Evolutionary conservation across 2,329 filamentous ascomycete species (phyloP).

Genomic region (Tolypocladium ovalisporum): DNA sequence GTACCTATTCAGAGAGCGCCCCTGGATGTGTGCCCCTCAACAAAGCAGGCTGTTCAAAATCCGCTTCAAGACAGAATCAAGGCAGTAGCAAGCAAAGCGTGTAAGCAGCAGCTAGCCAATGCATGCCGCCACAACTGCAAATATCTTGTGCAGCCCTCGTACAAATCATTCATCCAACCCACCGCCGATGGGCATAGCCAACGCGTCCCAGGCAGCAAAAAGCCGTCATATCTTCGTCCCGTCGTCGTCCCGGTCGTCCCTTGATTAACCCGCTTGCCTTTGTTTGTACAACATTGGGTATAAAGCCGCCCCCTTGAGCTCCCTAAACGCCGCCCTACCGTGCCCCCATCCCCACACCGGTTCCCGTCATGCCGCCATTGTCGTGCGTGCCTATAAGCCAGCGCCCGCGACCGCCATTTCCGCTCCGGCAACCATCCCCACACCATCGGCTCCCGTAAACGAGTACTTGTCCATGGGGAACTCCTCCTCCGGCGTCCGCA

Average conservation of each 20-base stretch:
- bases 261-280: conserved; percentile 8
- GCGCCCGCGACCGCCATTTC: conserved; percentile 14
- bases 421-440: conserved; percentile 19
- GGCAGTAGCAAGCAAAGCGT: background rate
- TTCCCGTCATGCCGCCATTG: background rate
- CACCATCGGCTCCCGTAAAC: conserved; percentile 25
- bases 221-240: conserved; percentile 20
- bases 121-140: background rate
- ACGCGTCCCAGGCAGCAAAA: background rate
- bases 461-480: conserved; percentile 50
- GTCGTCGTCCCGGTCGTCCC: conserved; percentile 17
- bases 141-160: background rate
- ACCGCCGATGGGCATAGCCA: background rate
- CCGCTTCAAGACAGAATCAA: background rate
- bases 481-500: conserved; percentile 56
- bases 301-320: conserved; percentile 2
- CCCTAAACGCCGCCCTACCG: conserved; percentile 5
- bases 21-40: background rate
- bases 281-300: conserved; percentile 4
- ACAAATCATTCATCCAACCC: background rate
- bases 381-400: background rate
- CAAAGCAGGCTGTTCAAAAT: background rate
- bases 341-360: background rate
- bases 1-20: background rate
- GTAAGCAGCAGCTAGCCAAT: background rate